phyloP scores from a whole-genome alignment of 352 stramenopile genomes.

The Pythium periplocum region DNA sequence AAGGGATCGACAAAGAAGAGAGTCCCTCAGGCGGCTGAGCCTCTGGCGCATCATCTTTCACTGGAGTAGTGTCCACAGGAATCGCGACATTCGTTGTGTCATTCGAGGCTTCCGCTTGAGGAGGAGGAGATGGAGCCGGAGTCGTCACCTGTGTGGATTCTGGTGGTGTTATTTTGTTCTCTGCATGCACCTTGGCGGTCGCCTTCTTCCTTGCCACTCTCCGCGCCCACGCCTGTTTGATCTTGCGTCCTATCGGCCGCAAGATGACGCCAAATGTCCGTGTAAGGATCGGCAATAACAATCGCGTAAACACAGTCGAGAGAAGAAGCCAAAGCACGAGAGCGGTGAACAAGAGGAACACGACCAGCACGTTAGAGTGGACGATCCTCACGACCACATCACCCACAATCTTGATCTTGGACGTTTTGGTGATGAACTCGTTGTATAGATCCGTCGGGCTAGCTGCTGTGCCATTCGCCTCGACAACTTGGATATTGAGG shows the following conservation, averaged over 20 bases:
- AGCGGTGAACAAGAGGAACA: conserved; percentile 62
- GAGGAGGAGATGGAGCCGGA: neutral
- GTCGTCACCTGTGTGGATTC: conserved; percentile 1
- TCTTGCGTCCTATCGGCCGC: neutral
- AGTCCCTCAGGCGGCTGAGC: too few species aligned
- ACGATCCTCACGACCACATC: conserved; percentile 68
- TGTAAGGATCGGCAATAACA: conserved; percentile 47
- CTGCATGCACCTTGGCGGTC: conserved; percentile 36
- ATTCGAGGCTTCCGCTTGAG: neutral
- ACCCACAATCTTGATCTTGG: conserved; percentile 45
- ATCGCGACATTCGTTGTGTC: neutral
- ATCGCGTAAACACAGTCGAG: conserved; percentile 40
- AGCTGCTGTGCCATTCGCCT: conserved; percentile 17
- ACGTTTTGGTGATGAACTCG: conserved; percentile 29
- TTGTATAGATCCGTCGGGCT: conserved; percentile 35
- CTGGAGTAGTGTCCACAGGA: too few species aligned
- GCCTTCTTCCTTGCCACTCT: conserved; percentile 11
- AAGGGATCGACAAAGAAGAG: too few species aligned
- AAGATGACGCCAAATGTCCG: conserved; percentile 31
- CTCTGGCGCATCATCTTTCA: too few species aligned
- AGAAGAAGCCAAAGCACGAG: conserved; percentile 48
- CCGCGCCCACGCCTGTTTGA: neutral
- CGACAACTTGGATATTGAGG: conserved; percentile 24
- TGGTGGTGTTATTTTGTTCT: conserved; percentile 11
- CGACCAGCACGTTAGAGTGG: conserved; percentile 63